Conservation (phyloP, 2,329 filamentous ascomycete genomes). For the Botrytis porri region DNA sequence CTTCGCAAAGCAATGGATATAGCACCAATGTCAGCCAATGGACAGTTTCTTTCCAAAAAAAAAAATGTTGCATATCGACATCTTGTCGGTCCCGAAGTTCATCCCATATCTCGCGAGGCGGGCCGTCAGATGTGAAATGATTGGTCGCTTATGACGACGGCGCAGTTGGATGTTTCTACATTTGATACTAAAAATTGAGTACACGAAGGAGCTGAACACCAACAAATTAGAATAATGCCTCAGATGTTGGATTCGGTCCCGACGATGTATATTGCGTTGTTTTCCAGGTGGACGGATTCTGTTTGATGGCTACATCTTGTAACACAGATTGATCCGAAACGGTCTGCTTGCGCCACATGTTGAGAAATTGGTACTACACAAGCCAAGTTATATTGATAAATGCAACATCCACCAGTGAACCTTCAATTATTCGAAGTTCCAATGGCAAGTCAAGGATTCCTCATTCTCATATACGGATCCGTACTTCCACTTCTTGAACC, state of each 20-base stretch:
- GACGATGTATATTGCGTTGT: not conserved
- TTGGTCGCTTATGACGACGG: not conserved
- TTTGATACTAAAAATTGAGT: not conserved
- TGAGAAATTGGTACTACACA: not conserved
- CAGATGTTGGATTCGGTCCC: not conserved
- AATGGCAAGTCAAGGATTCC: not conserved
- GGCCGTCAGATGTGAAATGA: not conserved
- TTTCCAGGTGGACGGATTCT: not conserved
- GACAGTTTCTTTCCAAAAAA: not conserved
- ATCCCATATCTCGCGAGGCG: not conserved
- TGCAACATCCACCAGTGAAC: not conserved
- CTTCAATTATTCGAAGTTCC: not conserved
- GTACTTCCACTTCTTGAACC: not conserved
- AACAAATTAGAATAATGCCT: not conserved
- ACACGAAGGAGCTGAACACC: not conserved
- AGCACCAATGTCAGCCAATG: not conserved
- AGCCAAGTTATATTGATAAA: not conserved
- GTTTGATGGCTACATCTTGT: not conserved
- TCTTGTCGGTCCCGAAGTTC: slow-evolving; percentile 7
- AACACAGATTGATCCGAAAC: not conserved
- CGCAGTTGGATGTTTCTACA: not conserved
- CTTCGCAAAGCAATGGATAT: not conserved
- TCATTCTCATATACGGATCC: not conserved
- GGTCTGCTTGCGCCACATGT: not conserved
- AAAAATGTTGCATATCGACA: slow-evolving; percentile 14